Base-by-base conservation (phyloP, 2,329 filamentous ascomycete species). In the Hymenoscyphus linearis region DNA sequence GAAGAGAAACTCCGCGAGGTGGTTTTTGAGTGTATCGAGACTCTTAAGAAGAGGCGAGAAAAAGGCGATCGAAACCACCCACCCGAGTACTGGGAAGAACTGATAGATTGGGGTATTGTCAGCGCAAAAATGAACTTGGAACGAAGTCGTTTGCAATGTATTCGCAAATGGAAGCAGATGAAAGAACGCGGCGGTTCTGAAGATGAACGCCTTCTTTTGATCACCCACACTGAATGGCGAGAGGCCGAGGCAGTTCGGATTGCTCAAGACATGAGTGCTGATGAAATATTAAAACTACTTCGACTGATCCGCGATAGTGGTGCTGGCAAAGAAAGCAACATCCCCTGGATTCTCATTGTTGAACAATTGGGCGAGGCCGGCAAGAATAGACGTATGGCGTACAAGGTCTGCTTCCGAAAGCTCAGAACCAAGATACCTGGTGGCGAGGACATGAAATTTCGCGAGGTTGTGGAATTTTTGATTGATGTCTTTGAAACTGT, bases 141-240 rank as follows among this genome's bases (percentile, higher is more conserved):
- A 9, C 80, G 89, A 52, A 88, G 82, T 63, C 81, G 85, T 2
- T 79, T 89, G 26, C 87, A 90, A 71, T 91, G 88, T 70, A 78
- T 81, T 27, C 79, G 79, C 27, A 91, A 92, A 70, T 91, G 87
- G 85, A 83, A 82, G 62, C 72, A 76, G 31, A 65, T 85, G 18
- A 73, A 75, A 57, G 69, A 72, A n/a, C 64, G 68, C 14, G 68
- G 72, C 22, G 62, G 61, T 52, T 55, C 63, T 56, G 65, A 67
- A 25, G 64, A 54, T 12, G 60, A 68, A 18, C 66, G 67, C 16
- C 37, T 61, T n/a, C 37, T 55, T 35, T 53, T 62, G n/a, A 70
- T 74, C 40, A 71, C 70, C 52, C 65, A 66, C 62, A 74, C 60
- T 56, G 73, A 63, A 74, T 82, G 78, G 73, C 73, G 74, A 25